These are phyloP conservation scores for Pythium rishiriense DNA, from an alignment of 352 stramenopile genomes.

Conservation along the genomic window DNA sequence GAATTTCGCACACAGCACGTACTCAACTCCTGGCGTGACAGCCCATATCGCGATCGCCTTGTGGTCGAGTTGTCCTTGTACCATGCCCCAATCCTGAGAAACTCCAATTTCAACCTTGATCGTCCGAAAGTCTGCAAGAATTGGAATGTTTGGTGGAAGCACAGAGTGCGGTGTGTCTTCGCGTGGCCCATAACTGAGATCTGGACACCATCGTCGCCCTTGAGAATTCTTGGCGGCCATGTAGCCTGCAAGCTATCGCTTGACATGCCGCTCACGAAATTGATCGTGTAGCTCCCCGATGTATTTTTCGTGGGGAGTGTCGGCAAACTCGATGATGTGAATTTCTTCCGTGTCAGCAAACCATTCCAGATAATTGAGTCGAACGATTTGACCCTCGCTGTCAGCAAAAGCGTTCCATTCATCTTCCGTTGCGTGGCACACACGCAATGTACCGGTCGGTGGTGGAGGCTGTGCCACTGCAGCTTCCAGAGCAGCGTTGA, in stretches of 20 bases:
- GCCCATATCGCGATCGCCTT: constrained; percentile 38
- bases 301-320: constrained; percentile 14
- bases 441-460: constrained; percentile 28
- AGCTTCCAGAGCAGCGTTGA: constrained; percentile 42
- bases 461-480: constrained; percentile 36
- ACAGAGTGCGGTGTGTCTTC: constrained; percentile 32
- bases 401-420: constrained; percentile 44
- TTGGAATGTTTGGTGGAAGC: constrained; percentile 38
- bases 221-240: constrained; percentile 32
- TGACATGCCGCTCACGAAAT: constrained; percentile 11
- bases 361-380: constrained; percentile 37
- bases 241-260: constrained; percentile 18
- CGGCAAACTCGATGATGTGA: constrained; percentile 42
- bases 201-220: constrained; percentile 30
- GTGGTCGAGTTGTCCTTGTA: constrained; percentile 40
- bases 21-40: constrained; percentile 42
- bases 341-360: constrained; percentile 37
- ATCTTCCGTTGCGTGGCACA: constrained; percentile 42
- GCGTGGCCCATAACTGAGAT: constrained; percentile 36
- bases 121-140: constrained; percentile 36
- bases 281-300: constrained; percentile 10
- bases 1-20: constrained; percentile 43
- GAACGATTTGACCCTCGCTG: constrained; percentile 31
- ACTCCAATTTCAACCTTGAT: constrained; percentile 43
- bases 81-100: constrained; percentile 39